Evolutionary conservation across 495 filamentous ascomycete genomes (phyloP).

Genomic region (Penicillium argentinense): DNA sequence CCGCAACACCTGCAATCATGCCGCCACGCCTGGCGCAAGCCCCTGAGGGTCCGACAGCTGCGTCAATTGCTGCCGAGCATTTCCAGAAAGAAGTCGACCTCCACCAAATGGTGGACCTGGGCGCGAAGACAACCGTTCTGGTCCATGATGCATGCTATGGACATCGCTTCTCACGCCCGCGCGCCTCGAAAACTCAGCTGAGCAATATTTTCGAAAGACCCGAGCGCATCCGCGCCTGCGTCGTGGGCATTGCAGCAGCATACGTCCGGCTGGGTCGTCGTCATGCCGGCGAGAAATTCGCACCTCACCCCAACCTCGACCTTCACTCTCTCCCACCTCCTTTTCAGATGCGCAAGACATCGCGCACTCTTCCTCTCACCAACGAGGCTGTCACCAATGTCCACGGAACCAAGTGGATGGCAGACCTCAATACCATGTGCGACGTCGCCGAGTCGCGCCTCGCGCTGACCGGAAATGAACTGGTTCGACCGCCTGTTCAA

Average conservation of each 20-base stretch:
- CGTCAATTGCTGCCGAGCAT: slow-evolving; percentile 65
- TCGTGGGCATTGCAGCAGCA: slow-evolving; percentile 78
- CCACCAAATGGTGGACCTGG: slow-evolving; percentile 53
- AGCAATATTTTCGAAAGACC: slow-evolving; percentile 85
- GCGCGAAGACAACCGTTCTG: slow-evolving; percentile 72
- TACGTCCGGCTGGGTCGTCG: slow-evolving; percentile 83
- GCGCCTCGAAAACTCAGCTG: slow-evolving; percentile 62
- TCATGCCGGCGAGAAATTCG: slow-evolving; percentile 68
- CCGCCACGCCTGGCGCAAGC: slow-evolving; percentile 24
- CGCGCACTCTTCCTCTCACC: slow-evolving; percentile 59
- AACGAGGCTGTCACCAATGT: slow-evolving; percentile 76
- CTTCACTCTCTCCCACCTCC: slow-evolving; percentile 53
- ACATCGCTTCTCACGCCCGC: slow-evolving; percentile 83
- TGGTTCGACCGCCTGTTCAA: slow-evolving; percentile 58
- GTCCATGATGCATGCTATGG: slow-evolving; percentile 93
- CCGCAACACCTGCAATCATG: slow-evolving; percentile 25
- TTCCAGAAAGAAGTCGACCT: slow-evolving; percentile 68
- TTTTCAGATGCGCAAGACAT: slow-evolving; percentile 78
- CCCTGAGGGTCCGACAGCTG: slow-evolving; percentile 53
- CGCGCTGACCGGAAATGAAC: slow-evolving; percentile 70
- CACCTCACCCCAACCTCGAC: slow-evolving; percentile 58
- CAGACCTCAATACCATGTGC: slow-evolving; percentile 84
- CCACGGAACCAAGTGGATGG: slow-evolving; percentile 87
- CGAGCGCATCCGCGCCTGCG: slow-evolving; percentile 83
- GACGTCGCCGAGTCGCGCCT: slow-evolving; percentile 71